phyloP scores from a whole-genome alignment of 192 early-diverging fungal genomes.

The Jimgerdemannia flammicorona region DNA sequence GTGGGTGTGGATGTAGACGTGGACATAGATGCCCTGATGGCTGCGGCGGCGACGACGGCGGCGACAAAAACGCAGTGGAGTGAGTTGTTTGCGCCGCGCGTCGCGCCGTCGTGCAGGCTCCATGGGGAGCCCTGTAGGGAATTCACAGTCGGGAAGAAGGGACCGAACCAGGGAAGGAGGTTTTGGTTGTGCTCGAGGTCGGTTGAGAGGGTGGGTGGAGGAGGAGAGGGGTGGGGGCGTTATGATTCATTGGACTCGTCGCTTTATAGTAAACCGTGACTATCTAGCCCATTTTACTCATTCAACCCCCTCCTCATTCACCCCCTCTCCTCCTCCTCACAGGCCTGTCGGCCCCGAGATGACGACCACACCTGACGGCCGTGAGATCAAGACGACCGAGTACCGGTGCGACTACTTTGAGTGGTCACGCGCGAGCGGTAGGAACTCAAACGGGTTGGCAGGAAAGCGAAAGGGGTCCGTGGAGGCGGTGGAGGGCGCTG shows the following conservation, averaged over 20 bases:
- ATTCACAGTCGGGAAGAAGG: slow-evolving; percentile 64
- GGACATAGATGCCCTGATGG: slow-evolving; percentile 4
- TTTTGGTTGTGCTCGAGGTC: slow-evolving; percentile 67
- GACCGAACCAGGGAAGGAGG: slow-evolving; percentile 61
- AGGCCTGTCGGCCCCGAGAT: slow-evolving; percentile 21
- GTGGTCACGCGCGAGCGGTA: slow-evolving; percentile 9
- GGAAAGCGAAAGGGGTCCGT: neutral
- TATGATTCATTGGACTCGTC: neutral
- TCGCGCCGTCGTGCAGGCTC: slow-evolving; percentile 52
- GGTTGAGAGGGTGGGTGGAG: slow-evolving; percentile 4
- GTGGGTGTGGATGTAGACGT: neutral
- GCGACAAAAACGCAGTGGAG: slow-evolving; percentile 51
- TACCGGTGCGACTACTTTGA: slow-evolving; percentile 26
- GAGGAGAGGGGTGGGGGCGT: no score
- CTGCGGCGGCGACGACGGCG: slow-evolving; percentile 8
- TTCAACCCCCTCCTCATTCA: neutral
- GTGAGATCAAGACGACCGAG: slow-evolving; percentile 3
- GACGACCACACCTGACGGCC: neutral
- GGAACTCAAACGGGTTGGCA: neutral
- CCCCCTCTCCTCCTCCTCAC: neutral
- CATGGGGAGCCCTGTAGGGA: slow-evolving; percentile 63
- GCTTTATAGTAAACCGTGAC: neutral
- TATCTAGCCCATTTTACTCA: neutral
- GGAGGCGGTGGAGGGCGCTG: neutral
- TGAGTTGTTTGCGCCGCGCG: slow-evolving; percentile 41